These are phyloP conservation scores for Trypanosoma rangeli DNA, from an alignment of 208 protist genomes.

Conservation along the genomic window DNA sequence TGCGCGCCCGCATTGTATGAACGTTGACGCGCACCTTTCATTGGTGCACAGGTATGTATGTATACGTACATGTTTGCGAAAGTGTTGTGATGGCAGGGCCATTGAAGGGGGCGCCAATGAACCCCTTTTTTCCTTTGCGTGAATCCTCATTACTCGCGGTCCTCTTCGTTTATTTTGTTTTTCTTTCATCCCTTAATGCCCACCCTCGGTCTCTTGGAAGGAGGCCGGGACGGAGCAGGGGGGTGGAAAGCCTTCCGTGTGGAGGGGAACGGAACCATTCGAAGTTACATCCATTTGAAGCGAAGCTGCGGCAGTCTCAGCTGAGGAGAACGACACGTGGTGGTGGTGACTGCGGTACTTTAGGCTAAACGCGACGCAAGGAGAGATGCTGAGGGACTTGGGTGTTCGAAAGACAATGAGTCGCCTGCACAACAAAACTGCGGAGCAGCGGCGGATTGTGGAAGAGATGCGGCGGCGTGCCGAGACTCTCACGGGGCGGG, in stretches of 20 bases:
- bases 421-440: conserved; percentile 49
- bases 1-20: no score
- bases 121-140: not conserved
- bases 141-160: not conserved
- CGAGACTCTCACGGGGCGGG: conserved; percentile 53
- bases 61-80: not conserved
- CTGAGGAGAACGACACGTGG: not conserved
- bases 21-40: no score
- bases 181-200: not conserved
- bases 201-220: not conserved
- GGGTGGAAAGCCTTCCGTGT: not conserved
- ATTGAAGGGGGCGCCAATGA: no score
- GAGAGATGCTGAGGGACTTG: conserved; percentile 17
- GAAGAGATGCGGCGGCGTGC: conserved; percentile 56
- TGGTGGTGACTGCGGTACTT: not conserved
- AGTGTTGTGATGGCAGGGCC: no score
- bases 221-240: not conserved
- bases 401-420: conserved; percentile 54
- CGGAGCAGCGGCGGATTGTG: conserved; percentile 56
- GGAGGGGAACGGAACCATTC: not conserved
- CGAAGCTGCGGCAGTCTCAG: not conserved
- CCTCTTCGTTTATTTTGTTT: conserved; percentile 1
- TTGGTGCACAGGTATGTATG: not conserved
- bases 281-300: not conserved
- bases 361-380: not conserved